Evolutionary conservation across 148 eudicot genomes (phyloP).

Genomic region (Camellia granthamiana): DNA sequence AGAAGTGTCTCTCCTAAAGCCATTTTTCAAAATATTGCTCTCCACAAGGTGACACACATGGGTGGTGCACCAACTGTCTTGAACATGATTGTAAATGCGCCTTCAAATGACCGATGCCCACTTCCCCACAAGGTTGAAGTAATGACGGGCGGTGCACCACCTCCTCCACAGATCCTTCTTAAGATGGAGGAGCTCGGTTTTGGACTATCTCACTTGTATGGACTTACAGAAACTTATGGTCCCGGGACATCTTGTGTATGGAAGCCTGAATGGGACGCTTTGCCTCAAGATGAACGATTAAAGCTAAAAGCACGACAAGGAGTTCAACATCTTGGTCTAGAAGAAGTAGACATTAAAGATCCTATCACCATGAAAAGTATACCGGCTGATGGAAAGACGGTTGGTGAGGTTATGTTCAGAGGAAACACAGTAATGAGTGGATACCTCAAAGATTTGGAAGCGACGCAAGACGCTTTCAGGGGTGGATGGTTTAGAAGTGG

Average conservation of each 20-base stretch:
- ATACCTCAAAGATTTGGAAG: conserved; percentile 34
- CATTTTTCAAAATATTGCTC: conserved; percentile 24
- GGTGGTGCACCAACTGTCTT: conserved; percentile 32
- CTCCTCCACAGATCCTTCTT: conserved; percentile 33
- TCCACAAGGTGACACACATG: conserved; percentile 31
- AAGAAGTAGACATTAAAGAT: conserved; percentile 38
- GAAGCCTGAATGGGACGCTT: conserved; percentile 43
- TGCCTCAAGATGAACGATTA: conserved; percentile 25
- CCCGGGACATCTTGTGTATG: conserved; percentile 33
- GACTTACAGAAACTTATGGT: conserved; percentile 46
- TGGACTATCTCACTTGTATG: conserved; percentile 34
- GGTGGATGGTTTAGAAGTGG: conserved; percentile 50
- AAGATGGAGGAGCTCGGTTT: conserved; percentile 45
- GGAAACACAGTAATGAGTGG: conserved; percentile 54
- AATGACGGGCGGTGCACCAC: conserved; percentile 27
- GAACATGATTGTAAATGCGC: conserved; percentile 25
- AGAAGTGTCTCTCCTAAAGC: conserved; percentile 24
- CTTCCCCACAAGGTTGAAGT: conserved; percentile 28
- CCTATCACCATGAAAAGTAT: conserved; percentile 38
- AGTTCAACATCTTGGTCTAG: conserved; percentile 33
- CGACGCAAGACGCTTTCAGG: conserved; percentile 34
- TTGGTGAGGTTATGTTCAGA: conserved; percentile 46
- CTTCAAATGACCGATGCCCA: conserved; percentile 8
- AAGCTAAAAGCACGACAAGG: conserved; percentile 45
- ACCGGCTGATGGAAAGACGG: conserved; percentile 31